Base-by-base conservation (phyloP, 768 basidiomycete genomes). In the Rhizopogon vinicolor region DNA sequence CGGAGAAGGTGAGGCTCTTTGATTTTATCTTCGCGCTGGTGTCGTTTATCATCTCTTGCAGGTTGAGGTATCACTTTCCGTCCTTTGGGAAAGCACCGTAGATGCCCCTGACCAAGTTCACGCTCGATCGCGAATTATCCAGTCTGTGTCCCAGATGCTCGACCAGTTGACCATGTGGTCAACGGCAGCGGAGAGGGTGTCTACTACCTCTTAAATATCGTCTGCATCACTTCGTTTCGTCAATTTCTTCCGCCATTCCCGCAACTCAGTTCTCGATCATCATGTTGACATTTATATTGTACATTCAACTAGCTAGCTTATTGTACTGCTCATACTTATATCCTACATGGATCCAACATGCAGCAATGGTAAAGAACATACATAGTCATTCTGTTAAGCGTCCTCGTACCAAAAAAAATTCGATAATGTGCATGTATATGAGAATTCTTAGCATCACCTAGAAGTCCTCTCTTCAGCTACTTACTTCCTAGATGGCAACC, bases 1-100 rank as follows among this genome's bases (percentile, higher is more conserved):
- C 84, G 0, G 65, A 81, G 63, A 84, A 83, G 78, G 82, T 80
- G 54, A n/a, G 70, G 54, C 31, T 7, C 44, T 25, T 12, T 35
- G 35, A 59, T 59, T 64, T 40, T 49, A 62, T 58, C 31, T 54
- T 37, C 19, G 42, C 52, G n/a, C 25, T 31, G 9, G 45, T 3
- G n/a, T 3, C 52, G 5, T 33, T 51, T 25, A 25, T 25, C 13
- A 31, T 31, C 46, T 13, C 33, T 58, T 28, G 13, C 50, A 79
- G 77, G 65, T 80, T 44, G 80, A 81, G 67, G 81, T 84, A 58
- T 81, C 74, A 60, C 59, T 86, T 54, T 74, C 82, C 8, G 78
- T 84, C 7, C 74, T 86, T 7, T 85, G 84, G 83, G 83, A 84
- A 64, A 78, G 74, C 19, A 63, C 72, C 3, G 71, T 71, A 33